Evolutionary conservation across 2,329 filamentous ascomycete genomes (phyloP).

Genomic region (Colletotrichum truncatum): DNA sequence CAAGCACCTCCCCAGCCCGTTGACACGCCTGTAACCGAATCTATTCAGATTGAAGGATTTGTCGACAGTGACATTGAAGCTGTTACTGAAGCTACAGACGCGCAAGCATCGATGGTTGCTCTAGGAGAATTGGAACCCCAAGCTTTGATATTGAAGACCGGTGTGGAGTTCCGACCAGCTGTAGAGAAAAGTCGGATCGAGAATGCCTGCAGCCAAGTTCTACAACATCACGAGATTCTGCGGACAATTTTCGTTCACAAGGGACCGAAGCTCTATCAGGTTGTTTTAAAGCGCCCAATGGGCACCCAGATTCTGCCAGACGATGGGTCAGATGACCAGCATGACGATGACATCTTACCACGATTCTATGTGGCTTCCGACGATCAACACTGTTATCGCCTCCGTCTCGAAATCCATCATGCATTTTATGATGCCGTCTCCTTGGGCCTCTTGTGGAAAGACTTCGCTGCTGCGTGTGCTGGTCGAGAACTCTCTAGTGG

Average conservation of each 20-base stretch:
- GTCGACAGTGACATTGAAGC: not conserved
- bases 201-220: not conserved
- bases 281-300: not conserved
- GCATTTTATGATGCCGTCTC: not conserved
- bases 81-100: not conserved
- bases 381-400: not conserved
- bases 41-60: not conserved
- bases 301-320: not conserved
- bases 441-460: not conserved
- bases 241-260: not conserved
- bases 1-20: not conserved
- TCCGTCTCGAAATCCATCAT: not conserved
- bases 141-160: not conserved
- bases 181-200: not conserved
- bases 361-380: not conserved
- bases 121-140: not conserved
- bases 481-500: not conserved
- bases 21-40: not conserved
- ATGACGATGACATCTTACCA: not conserved
- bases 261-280: not conserved
- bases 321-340: not conserved
- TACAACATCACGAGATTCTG: not conserved
- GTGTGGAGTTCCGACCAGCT: not conserved
- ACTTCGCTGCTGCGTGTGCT: not conserved
- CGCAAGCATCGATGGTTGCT: not conserved